Base-by-base conservation (phyloP, 257 asterid genomes). In the Solanum virginianum region DNA sequence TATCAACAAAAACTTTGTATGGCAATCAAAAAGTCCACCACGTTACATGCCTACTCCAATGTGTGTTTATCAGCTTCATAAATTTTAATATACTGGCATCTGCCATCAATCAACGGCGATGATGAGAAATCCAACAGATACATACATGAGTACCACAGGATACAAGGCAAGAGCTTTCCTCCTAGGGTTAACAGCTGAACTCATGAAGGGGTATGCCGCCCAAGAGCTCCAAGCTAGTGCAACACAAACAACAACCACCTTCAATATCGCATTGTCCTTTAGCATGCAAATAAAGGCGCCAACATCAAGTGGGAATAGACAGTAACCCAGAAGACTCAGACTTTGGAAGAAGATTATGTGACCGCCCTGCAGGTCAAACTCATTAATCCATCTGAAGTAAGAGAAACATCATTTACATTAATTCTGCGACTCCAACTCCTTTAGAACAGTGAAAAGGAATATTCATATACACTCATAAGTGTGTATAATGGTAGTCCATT, bases 131-230 rank as follows among this genome's bases (percentile, higher is more conserved):
- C 98, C 98, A 15, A 97, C 97, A 41, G 99, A 65, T 62, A 62
- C 36, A 62, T 97, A 97, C 98, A 97, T 94, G 71, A 95, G 98
- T 32, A 93, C 86, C 83, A 97, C 97, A 8, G 99, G 99, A 83
- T 97, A 97, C 12, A 97, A 89, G 16, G 98, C 98, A 32, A 97
- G 97, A 85, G 99, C 98, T 90, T 95, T 97, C 89, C 99, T 93
- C 84, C 90, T 87, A 0, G 98, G 96, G 85, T 93, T 92, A 26
- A 95, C 98, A 24, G 97, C 98, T 6, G 94, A 93, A 84, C 98
- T 97, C 94, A 95, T 97, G 94, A 97, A 95, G 15, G 99, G 99
- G 86, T 97, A 97, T 72, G 99, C 99, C 26, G 98, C 99, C 99
- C 98, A 97, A 20, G 98, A 95, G 90, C 98, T 97, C 99, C 98